A percentile compares a stretch with the other conserved stretches of the same genome.
Evolutionary conservation across 169 alveolate species (phyloP).

Genomic region (Amoebophrya sp.): DNA sequence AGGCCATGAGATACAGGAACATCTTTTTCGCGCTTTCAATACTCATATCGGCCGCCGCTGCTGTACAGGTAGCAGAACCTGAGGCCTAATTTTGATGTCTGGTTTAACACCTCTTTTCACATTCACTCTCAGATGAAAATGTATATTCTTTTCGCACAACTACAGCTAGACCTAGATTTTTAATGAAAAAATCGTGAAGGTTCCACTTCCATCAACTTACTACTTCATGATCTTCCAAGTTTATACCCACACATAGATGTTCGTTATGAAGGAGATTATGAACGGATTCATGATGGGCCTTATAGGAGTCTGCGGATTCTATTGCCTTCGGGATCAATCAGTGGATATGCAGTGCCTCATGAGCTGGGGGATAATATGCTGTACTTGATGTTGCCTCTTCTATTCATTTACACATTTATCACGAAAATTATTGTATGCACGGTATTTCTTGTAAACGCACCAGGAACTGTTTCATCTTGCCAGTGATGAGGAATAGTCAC

Average conservation of each 20-base stretch:
- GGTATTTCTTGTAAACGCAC: no score
- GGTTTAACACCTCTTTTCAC: no score
- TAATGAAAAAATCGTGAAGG: no score
- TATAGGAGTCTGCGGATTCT: neutral
- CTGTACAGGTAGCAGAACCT: neutral
- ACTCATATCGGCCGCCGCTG: neutral
- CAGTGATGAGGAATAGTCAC: no score
- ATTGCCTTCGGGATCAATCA: neutral
- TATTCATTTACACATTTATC: no score
- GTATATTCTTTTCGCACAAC: neutral
- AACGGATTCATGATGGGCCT: conserved; percentile 11
- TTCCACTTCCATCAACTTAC: no score
- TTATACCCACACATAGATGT: neutral
- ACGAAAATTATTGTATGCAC: no score
- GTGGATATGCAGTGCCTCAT: neutral
- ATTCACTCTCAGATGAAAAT: neutral
- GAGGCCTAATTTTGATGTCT: neutral
- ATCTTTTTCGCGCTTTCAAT: neutral
- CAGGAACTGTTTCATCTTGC: no score
- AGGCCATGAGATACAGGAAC: neutral
- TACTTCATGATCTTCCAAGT: neutral
- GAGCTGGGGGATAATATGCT: neutral
- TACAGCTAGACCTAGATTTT: no score
- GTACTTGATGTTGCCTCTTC: no score
- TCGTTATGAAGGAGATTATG: neutral